phyloP scores from a whole-genome alignment of 83 land plant species.

The Picea abies region DNA sequence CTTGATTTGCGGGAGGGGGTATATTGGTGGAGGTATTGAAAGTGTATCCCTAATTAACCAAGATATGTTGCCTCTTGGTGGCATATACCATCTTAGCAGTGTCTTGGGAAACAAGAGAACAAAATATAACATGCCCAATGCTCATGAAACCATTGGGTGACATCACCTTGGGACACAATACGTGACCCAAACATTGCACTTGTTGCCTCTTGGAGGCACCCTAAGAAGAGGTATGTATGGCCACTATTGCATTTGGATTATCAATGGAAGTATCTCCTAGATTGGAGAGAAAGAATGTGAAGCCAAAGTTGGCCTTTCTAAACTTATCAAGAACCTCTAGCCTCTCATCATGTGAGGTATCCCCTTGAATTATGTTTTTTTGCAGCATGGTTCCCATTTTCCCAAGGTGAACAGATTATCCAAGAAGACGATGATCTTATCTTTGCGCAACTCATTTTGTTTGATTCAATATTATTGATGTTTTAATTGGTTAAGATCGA shows the following conservation, averaged over 20 bases:
- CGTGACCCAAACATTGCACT: constrained; percentile 28
- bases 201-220: constrained; percentile 30
- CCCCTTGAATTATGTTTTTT: background rate
- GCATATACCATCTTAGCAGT: constrained; percentile 24
- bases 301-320: background rate
- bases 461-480: constrained; percentile 16
- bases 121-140: constrained; percentile 10
- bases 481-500: too few relatives aligned
- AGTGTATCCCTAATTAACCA: constrained; percentile 33
- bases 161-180: constrained; percentile 18
- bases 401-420: constrained; percentile 23
- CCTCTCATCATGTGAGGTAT: constrained; percentile 9
- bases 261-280: constrained; percentile 27
- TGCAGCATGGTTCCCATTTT: background rate
- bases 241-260: constrained; percentile 27
- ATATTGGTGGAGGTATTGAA: constrained; percentile 6
- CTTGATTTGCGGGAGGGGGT: background rate
- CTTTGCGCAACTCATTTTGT: constrained; percentile 14
- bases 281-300: constrained; percentile 5
- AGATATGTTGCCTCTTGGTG: constrained; percentile 22
- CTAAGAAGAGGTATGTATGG: constrained; percentile 27
- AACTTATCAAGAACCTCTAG: background rate
- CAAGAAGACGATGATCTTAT: constrained; percentile 25
- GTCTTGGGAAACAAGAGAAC: constrained; percentile 27
- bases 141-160: background rate